Evolutionary conservation across 2,329 filamentous ascomycete species (phyloP), one percentile per base, ranked within the genome.

Genomic region (Aspergillus glaucus): DNA sequence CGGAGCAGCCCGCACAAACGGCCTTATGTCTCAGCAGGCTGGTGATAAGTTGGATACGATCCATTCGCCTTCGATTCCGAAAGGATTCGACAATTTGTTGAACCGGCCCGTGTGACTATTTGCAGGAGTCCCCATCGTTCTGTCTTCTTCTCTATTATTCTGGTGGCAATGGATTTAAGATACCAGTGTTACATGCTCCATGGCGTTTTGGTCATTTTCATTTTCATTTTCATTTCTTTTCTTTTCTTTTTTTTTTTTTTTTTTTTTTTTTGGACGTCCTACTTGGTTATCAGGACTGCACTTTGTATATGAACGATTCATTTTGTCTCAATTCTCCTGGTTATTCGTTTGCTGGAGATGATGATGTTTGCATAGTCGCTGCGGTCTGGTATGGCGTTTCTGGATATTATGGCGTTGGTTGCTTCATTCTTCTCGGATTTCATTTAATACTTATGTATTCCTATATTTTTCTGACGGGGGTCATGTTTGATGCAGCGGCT

Each of bases 1-100:
- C 3, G 61, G 63, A 30, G 64, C 64, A 34, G 61, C 62, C 12
- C 64, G 63, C 48, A 70, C 62, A 50, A 72, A 72, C 46, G 62
- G 67, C 1, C 59, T 60, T n/a, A 55, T 67, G 45, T 63, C 63
- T 34, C 62, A 63, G 36, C 53, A 58, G 8, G 49, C 34, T 32
- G 43, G 49, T 46, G 50, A 48, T 17, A 49, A 55, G 19, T 43
- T 47, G 15, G 57, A 59, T 14, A 61, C 59, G 22, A 61, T 60
- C 9, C 59, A 54, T 19, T 55, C 59, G 10, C 51, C 55, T 21
- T 60, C 57, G 14, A 52, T 60, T 24, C 59, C 59, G 3, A 54
- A 58, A 4, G 59, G 59, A n/a, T 60, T 61, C 56, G 50, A 48
- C 28, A 40, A 52, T 6, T 43, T 60, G 17, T 48, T 61, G 9